A percentile compares a stretch with the other conserved stretches of the same genome.
phyloP scores from a whole-genome alignment of 768 basidiomycete genomes.

The Suillus bovinus region DNA sequence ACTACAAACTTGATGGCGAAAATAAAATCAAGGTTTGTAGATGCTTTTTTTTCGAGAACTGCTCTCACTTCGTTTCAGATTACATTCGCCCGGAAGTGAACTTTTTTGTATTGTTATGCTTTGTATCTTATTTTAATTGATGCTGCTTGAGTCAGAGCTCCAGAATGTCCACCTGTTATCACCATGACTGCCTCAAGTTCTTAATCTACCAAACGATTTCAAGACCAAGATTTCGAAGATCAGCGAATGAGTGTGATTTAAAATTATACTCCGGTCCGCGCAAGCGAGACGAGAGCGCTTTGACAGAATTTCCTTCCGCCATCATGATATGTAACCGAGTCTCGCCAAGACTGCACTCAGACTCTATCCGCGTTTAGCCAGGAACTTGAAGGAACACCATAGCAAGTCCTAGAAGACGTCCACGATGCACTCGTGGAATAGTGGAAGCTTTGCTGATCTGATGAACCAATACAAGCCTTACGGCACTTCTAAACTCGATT shows the following conservation, averaged over 20 bases:
- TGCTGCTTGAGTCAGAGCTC: constrained; percentile 10
- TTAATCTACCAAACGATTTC: background rate
- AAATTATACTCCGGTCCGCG: constrained; percentile 4
- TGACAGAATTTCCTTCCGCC: background rate
- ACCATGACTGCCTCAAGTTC: constrained; percentile 19
- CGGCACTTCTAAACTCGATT: constrained; percentile 1
- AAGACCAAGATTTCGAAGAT: background rate
- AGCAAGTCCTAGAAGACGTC: background rate
- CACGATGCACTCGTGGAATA: background rate
- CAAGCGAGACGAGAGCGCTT: background rate
- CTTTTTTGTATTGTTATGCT: constrained; percentile 26
- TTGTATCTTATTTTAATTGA: constrained; percentile 27
- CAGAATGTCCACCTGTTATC: constrained; percentile 8
- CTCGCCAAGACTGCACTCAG: background rate
- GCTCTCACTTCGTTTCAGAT: constrained; percentile 43
- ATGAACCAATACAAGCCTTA: background rate
- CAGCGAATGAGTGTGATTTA: constrained; percentile 1
- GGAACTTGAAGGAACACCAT: background rate
- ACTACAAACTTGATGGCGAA: constrained; percentile 95
- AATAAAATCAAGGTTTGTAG: constrained; percentile 91
- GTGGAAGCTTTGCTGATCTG: background rate
- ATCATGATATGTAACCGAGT: background rate
- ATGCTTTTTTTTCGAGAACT: background rate
- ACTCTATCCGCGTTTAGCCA: background rate
- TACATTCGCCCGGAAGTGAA: constrained; percentile 73